These are phyloP conservation scores for Cercophora scortea DNA, from an alignment of 495 filamentous ascomycete species.

Conservation along the genomic window DNA sequence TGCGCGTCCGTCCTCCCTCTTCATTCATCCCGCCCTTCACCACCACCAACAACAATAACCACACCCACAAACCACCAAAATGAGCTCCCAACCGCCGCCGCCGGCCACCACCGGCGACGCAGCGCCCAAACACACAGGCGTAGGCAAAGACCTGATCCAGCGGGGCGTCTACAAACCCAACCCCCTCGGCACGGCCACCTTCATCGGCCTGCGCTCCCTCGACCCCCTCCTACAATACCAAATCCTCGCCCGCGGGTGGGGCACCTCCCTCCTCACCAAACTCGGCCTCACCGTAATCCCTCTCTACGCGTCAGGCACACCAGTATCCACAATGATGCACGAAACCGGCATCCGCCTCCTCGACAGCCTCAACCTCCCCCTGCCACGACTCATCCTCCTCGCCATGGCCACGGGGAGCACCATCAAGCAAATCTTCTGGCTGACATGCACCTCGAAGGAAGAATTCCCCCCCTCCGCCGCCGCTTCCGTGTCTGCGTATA, in stretches of 20 bases:
- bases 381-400: conserved; percentile 31
- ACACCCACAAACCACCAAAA: not conserved
- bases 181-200: conserved; percentile 42
- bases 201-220: conserved; percentile 48
- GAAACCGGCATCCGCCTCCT: not conserved
- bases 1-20: not conserved
- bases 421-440: conserved; percentile 46
- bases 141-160: conserved; percentile 19
- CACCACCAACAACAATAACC: not conserved
- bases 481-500: conserved; percentile 28
- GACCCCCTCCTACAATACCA: conserved; percentile 52
- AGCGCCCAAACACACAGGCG: not conserved
- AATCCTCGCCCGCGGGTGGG: conserved; percentile 28
- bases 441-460: conserved; percentile 30
- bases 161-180: conserved; percentile 34
- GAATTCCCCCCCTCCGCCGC: conserved; percentile 33
- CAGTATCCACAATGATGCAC: not conserved
- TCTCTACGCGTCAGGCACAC: conserved; percentile 5
- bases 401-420: conserved; percentile 40
- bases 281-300: conserved; percentile 8
- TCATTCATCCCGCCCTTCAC: not conserved
- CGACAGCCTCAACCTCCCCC: conserved; percentile 13
- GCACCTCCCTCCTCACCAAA: conserved; percentile 14
- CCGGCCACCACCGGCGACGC: not conserved
- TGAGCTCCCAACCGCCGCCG: not conserved